Evolutionary conservation across 306 rosid species (phyloP), one percentile per base, ranked within the genome.

Genomic region (Medicago arabica): DNA sequence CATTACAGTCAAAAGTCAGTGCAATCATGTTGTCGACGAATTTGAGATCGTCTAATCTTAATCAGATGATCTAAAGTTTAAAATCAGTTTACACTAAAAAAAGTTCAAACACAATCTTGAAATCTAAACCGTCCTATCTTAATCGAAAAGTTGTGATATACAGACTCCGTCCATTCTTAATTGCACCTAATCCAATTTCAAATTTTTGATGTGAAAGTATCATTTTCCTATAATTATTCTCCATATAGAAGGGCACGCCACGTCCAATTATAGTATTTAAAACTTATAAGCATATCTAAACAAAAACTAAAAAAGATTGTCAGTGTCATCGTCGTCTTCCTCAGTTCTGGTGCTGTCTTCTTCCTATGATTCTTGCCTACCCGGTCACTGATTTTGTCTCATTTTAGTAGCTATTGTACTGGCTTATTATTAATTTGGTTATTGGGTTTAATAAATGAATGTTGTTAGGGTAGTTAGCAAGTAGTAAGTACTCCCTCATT

Each of bases 311-410:
- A 28, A 60, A 60, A 61, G 2, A 28, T 28, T 34, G 67, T 61
- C 67, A 15, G 43, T 28, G 67, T 61, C 67, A 61, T 61, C 11
- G 67, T 61, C 67, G 67, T 61, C 67, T 31, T 28, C 43, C 43
- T 61, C 67, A 61, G 19, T 31, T 61, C 67, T 61, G 67, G 67
- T 61, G 43, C 67, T 61, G 67, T 61, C 67, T 61, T 61, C 43
- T 61, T 61, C 19, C 67, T 61, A 61, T 15, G 67, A 60, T 14
- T 60, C 40, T 60, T 60, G 19, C 19, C 67, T 15, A 60, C 67
- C 10, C 6, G 9, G 19, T 14, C 6, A 8, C 21, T 28, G 6
- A 14, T 61, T 61, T 61, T 31, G 67, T 31, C 67, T 31, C 43
- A 61, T 61, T 14, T 28, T 60, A 11, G 41, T 60, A 28, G 11